phyloP scores from a whole-genome alignment of 1,139 yeast species.

The Kodamaea fungicola region DNA sequence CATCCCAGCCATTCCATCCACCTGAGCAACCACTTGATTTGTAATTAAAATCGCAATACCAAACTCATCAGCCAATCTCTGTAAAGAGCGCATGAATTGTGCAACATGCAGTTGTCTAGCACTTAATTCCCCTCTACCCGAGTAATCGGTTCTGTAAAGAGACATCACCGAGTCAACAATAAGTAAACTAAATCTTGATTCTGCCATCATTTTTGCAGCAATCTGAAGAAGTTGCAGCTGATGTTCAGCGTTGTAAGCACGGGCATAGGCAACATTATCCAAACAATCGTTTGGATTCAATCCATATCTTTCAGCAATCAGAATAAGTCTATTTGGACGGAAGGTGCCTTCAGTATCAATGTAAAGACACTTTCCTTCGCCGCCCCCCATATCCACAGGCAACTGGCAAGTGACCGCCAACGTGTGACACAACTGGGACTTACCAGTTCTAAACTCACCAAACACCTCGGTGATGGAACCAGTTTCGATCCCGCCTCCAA shows the following conservation, averaged over 20 bases:
- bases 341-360: conserved; percentile 98
- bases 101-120: conserved; percentile 96
- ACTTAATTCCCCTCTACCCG: conserved; percentile 94
- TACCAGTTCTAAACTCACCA: conserved; percentile 98
- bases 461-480: conserved; percentile 95
- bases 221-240: conserved; percentile 81
- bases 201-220: conserved; percentile 97
- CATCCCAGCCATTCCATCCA: conserved; percentile 81
- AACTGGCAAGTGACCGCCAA: conserved; percentile 95
- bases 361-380: conserved; percentile 95
- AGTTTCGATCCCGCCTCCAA: conserved; percentile 97
- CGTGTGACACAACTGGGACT: conserved; percentile 95
- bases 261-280: conserved; percentile 94
- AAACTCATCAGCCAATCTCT: conserved; percentile 92
- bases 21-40: conserved; percentile 97
- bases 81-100: conserved; percentile 84
- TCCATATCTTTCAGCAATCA: conserved; percentile 90
- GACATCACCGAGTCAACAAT: conserved; percentile 98
- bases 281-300: conserved; percentile 91
- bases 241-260: conserved; percentile 97
- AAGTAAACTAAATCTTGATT: conserved; percentile 73
- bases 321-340: conserved; percentile 83
- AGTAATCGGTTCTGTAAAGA: conserved; percentile 87
- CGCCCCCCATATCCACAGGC: conserved; percentile 98
- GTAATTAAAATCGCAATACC: conserved; percentile 99